Evolutionary conservation across 1,284 basidiomycete genomes (phyloP), one percentile per base, ranked within the genome.

Genomic region (Marasmius tenuissimus): DNA sequence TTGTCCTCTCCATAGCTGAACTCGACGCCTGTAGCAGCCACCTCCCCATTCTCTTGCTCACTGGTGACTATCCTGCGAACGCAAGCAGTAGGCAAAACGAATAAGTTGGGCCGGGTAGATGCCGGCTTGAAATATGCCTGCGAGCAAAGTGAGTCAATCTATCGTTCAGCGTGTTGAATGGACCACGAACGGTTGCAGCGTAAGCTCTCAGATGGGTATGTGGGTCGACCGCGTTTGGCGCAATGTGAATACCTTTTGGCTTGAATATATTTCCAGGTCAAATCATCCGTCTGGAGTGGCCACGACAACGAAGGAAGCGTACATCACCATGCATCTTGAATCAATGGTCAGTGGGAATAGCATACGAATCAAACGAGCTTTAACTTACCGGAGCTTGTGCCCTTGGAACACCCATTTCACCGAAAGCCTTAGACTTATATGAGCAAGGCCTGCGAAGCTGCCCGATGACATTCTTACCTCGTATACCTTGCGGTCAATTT

Each of bases 141-240:
- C 14, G 27, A 35, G 40, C 22, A 6, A 51, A 34, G 7, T 47
- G 9, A 11, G 14, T 20, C 7, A 5, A 39, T 14, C 22, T 37
- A 45, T 22, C 22, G 39, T 52, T 14, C 33, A 57, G 47, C 42
- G 35, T 22, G 54, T 47, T 52, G 16, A 18, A 11, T 27, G 20
- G 27, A 14, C 11, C 3, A 45, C 50, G 33, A 8, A 69, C 68
- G 27, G 57, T 65, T 22, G 58, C 61, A 12, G 68, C 58, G 56
- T 67, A 69, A 10, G 67, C 61, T 35, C 69, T 58, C 10, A 55
- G 56, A 37, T 61, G 54, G 14, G 64, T 65, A 10, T 47, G 47
- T 4, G 66, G 64, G 53, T 70, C 65, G 12, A 70, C 42, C 6
- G 59, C 64, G n/a, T 61, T 57, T 37, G 61, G 49, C 9, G 47